These are phyloP conservation scores for Epichloe hybrida DNA, from an alignment of 2,329 filamentous ascomycete species.

Conservation along the genomic window DNA sequence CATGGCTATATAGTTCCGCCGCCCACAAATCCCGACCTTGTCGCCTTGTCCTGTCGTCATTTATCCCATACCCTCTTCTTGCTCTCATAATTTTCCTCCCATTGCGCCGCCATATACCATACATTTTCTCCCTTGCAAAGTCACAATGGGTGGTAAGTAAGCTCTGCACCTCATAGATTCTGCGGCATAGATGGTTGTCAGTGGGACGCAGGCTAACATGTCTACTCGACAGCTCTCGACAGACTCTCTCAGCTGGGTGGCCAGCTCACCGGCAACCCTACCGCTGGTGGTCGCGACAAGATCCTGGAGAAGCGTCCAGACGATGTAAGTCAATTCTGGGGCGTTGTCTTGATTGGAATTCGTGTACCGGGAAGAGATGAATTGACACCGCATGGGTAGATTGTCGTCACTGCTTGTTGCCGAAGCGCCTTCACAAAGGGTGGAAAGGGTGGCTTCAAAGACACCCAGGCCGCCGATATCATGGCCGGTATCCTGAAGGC, in stretches of 20 bases:
- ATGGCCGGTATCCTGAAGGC: constrained; percentile 72
- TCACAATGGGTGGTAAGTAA: constrained; percentile 25
- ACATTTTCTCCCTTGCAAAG: not conserved
- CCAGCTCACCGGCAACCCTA: constrained; percentile 49
- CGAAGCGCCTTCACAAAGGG: constrained; percentile 88
- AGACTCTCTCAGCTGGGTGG: constrained; percentile 46
- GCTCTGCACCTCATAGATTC: not conserved
- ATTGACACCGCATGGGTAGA: constrained; percentile 24
- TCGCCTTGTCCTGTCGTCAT: not conserved
- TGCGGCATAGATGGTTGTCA: not conserved
- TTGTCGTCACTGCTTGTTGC: constrained; percentile 86
- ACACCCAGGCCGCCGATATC: constrained; percentile 76
- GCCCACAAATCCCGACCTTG: constrained; percentile 1
- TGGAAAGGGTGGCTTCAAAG: constrained; percentile 89
- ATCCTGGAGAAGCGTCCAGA: constrained; percentile 53
- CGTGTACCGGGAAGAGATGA: not conserved
- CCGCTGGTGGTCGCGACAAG: constrained; percentile 36
- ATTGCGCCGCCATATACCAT: not conserved
- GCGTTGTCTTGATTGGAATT: not conserved
- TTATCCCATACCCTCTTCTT: not conserved
- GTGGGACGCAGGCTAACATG: not conserved
- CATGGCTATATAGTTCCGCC: constrained; percentile 3
- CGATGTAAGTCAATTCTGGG: constrained; percentile 34
- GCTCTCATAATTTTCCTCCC: not conserved
- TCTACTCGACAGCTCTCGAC: constrained; percentile 32